These are phyloP conservation scores for Penicillium sp. DNA, from an alignment of 2,329 filamentous ascomycete species.

Conservation along the genomic window DNA sequence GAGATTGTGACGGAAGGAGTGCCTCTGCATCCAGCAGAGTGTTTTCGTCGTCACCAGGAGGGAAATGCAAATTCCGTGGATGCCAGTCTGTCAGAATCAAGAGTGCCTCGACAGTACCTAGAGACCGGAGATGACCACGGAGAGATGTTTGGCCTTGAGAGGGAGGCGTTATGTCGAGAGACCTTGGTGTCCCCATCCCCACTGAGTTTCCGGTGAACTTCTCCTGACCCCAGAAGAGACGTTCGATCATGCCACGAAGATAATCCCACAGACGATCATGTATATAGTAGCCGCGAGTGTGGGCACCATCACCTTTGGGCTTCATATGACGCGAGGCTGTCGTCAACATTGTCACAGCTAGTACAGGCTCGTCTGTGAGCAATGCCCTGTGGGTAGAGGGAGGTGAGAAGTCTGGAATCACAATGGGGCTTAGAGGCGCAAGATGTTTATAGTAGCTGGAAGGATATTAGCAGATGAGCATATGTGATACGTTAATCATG, in stretches of 20 bases:
- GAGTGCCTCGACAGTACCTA: slow-evolving; percentile 91
- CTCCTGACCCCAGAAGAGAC: slow-evolving; percentile 92
- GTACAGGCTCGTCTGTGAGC: slow-evolving; percentile 84
- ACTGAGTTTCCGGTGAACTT: slow-evolving; percentile 74
- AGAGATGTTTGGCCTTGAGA: slow-evolving; percentile 46
- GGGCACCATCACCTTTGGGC: slow-evolving; percentile 72
- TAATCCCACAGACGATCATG: slow-evolving; percentile 96
- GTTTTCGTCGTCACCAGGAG: slow-evolving; percentile 64
- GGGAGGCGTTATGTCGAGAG: slow-evolving; percentile 61
- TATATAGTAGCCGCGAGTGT: slow-evolving; percentile 82
- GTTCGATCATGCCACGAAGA: slow-evolving; percentile 88
- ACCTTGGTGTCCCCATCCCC: slow-evolving; percentile 61
- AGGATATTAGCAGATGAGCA: slow-evolving; percentile 13
- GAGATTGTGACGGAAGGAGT: slow-evolving; percentile 62
- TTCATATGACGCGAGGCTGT: slow-evolving; percentile 84
- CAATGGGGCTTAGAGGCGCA: slow-evolving; percentile 88
- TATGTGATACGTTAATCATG: slow-evolving; percentile 11
- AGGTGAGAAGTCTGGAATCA: slow-evolving; percentile 81
- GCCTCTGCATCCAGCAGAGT: slow-evolving; percentile 67
- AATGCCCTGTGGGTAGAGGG: slow-evolving; percentile 76
- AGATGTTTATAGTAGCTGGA: slow-evolving; percentile 85
- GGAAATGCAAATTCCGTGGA: slow-evolving; percentile 89
- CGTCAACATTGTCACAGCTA: slow-evolving; percentile 85
- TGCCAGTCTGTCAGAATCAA: slow-evolving; percentile 97
- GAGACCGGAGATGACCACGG: slow-evolving; percentile 76